Evolutionary conservation across 1,284 basidiomycete genomes (phyloP).

Genomic region (Ganoderma multipileum): DNA sequence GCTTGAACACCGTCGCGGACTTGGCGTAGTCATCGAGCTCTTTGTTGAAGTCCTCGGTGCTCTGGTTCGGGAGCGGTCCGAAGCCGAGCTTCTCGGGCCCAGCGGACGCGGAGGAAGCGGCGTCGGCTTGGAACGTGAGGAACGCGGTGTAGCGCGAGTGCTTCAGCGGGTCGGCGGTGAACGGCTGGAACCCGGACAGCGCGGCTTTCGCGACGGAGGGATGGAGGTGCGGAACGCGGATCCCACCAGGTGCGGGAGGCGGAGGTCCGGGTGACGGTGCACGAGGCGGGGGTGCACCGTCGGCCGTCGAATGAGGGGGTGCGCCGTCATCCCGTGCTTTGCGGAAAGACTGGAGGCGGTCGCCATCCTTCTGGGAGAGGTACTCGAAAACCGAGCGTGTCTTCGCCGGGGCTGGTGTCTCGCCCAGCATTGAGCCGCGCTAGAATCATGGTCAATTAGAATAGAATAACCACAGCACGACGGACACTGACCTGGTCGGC

Average conservation of each 20-base stretch:
- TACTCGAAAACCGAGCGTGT: slow-evolving; percentile 91
- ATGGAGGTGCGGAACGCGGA: slow-evolving; percentile 66
- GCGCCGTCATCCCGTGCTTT: slow-evolving; percentile 36
- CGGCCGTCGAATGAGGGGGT: slow-evolving; percentile 26
- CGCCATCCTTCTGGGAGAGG: slow-evolving; percentile 89
- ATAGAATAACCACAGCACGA: slow-evolving; percentile 10
- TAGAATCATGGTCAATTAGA: slow-evolving; percentile 40
- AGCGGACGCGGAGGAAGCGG: slow-evolving; percentile 48
- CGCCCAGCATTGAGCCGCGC: slow-evolving; percentile 87
- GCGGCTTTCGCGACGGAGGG: slow-evolving; percentile 87
- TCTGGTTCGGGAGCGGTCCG: slow-evolving; percentile 60
- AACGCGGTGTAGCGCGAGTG: slow-evolving; percentile 89
- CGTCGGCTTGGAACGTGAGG: slow-evolving; percentile 75
- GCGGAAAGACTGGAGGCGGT: slow-evolving; percentile 78
- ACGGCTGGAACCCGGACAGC: slow-evolving; percentile 87
- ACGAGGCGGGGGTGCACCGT: slow-evolving; percentile 27
- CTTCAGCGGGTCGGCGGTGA: slow-evolving; percentile 76
- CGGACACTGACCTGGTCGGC: slow-evolving; percentile 65
- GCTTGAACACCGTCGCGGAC: slow-evolving; percentile 90
- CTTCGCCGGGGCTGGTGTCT: slow-evolving; percentile 72
- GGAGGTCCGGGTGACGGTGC: slow-evolving; percentile 37
- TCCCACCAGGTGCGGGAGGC: slow-evolving; percentile 35
- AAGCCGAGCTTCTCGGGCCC: slow-evolving; percentile 43
- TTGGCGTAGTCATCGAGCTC: slow-evolving; percentile 90
- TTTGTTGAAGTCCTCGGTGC: slow-evolving; percentile 73